Conservation (phyloP, 495 filamentous ascomycete species). For the Ramalina intermedia region DNA sequence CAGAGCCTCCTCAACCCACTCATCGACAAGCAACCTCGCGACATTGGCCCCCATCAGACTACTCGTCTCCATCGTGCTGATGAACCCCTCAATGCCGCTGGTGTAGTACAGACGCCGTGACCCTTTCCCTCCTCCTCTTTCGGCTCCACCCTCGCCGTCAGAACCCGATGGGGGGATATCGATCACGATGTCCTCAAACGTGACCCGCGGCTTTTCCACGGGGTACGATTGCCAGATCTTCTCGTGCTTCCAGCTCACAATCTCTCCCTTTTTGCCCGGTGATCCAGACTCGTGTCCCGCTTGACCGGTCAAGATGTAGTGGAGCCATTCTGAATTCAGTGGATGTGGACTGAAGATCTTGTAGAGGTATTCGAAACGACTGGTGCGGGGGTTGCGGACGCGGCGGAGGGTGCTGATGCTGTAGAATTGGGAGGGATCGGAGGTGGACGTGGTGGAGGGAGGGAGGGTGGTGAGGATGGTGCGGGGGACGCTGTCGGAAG, state of each 20-base stretch:
- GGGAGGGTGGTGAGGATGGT: slow-evolving; percentile 73
- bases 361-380: slow-evolving; percentile 63
- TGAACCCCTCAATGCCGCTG: slow-evolving; percentile 84
- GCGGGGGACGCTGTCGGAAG: slow-evolving; percentile 37
- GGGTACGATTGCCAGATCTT: slow-evolving; percentile 78
- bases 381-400: slow-evolving; percentile 40
- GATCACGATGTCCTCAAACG: slow-evolving; percentile 69
- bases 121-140: slow-evolving; percentile 2
- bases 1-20: slow-evolving; percentile 24
- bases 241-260: slow-evolving; percentile 66
- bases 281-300: slow-evolving; percentile 12
- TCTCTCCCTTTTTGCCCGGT: slow-evolving; percentile 20
- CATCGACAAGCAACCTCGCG: slow-evolving; percentile 60
- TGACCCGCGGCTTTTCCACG: slow-evolving; percentile 63
- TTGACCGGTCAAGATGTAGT: slow-evolving; percentile 21
- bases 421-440: slow-evolving; percentile 68
- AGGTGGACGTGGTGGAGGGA: slow-evolving; percentile 22
- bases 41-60: slow-evolving; percentile 93
- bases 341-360: slow-evolving; percentile 82
- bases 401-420: slow-evolving; percentile 65
- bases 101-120: slow-evolving; percentile 61
- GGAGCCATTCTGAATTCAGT: slow-evolving; percentile 49
- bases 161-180: slow-evolving; percentile 21
- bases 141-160: slow-evolving; percentile 13
- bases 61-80: slow-evolving; percentile 97